Evolutionary conservation across 2,329 filamentous ascomycete species (phyloP), one percentile per base, ranked within the genome.

Genomic region (Purpureocillium lavendulum): DNA sequence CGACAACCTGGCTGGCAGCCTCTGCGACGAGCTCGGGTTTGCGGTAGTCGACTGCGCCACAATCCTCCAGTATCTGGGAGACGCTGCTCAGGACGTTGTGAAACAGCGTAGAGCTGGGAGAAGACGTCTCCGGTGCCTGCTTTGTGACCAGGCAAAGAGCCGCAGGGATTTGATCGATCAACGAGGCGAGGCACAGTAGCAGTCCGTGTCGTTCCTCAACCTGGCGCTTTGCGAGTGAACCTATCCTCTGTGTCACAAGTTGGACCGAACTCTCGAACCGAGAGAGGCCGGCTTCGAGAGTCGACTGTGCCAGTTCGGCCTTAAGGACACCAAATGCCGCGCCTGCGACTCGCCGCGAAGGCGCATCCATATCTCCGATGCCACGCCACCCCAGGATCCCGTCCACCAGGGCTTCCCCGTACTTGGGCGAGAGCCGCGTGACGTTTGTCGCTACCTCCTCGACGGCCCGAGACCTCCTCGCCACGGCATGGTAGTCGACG

Each of bases 401-500:
- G 29, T 82, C 73, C 8, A 87, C 62, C 3, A 96, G 62, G 1
- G 84, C 80, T 35, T 73, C 68, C 57, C 86, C 86, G 42, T 81
- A 81, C 45, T 85, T 87, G 2, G 66, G 51, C 24, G 80, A 76
- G 5, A 97, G 64, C n/a, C 64, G 66, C 0, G 85, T 77, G 1
- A 84, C 83, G 30, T 73, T 72, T 11, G 78, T 65, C 0, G 86
- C 80, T 10, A 97, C 87, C 35, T 89, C 77, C 31, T 80, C 73
- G 51, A 95, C 82, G 4, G 89, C 90, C 48, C 86, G 76, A 13
- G 84, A 82, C 17, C 90, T 76, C n/a, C 94, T 73, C 3, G 92
- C 90, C 15, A 98, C 88, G 30, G 87, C 78, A 57, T 95, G 88
- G 54, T 96, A 98, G 55, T 98, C 92, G 1, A 97, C 86, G 2